Base-by-base conservation (phyloP, 768 basidiomycete species). In the Lactarius evosmus region DNA sequence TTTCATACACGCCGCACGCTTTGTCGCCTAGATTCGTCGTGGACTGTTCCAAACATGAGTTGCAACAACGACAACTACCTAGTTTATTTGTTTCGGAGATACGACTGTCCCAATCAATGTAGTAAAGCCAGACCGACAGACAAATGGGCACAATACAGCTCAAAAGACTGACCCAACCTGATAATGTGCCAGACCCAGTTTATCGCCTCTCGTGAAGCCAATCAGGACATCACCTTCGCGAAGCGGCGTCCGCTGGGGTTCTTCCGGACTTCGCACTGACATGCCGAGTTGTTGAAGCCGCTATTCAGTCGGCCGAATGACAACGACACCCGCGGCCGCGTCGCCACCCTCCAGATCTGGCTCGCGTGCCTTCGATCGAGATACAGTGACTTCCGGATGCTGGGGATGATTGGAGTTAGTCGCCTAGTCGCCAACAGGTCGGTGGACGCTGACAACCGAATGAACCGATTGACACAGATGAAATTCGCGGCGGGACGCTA, bases 351-450 rank as follows among this genome's bases (percentile, higher is more conserved):
- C 66, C 69, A 38, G 52, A 53, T 60, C 74, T 76, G 32, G 63
- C 67, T 19, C 80, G 73, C 60, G 76, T 77, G 2, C 62, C 63
- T 63, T 80, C 79, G 53, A 81, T 74, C 78, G 79, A 44, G 53
- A 52, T 63, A 7, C 32, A 19, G 38, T 32, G 38, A 33, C 25
- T 22, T 56, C 38, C 17, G 32, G 36, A 51, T 19, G 16, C n/a
- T 34, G 14, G 27, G 9, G 29, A 49, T 44, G 22, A 55, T 16
- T 19, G 30, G 40, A 41, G 32, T n/a, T 53, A 27, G 38, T 40
- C 27, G 29, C 16, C 11, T 55, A 38, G 30, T 34, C 49, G 25
- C 46, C 46, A 25, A 49, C 6, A 49, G 46, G 46, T 49, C 46
- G 46, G 46, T 14, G 46, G 25, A 49, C 6, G 12, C 12, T 6